Base-by-base conservation (phyloP, 176 grass and related monocot species). In the Carex kokanica region DNA sequence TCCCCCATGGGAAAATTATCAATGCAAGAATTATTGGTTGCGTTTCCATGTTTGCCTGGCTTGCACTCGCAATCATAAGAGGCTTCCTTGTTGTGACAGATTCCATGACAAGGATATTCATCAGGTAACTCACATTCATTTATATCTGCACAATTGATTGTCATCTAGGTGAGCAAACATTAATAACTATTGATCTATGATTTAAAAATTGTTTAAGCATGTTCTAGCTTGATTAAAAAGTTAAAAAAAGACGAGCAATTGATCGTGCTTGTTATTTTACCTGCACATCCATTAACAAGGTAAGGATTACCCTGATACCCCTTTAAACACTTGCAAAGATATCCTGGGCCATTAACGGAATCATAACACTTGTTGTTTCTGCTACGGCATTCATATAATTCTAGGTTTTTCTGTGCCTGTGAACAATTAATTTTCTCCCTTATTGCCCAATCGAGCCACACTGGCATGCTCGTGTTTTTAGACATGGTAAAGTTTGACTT, bases 391-490 rank as follows among this genome's bases (percentile, higher is more conserved):
- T 71, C 90, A 52, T 85, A 88, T 0, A 78, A 8, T 2, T 45
- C 18, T 4, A 0, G 8, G 29, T 84, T 56, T 58, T 7, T 36
- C 40, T 27, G 10, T 3, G 78, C 88, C 20, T 32, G 78, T 47
- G 5, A 9, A 63, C 93, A 94, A 4, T 59, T 90, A 78, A 49
- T 20, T 7, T 23, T 68, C 16, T 79, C 75, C 34, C 85, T 81
- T 65, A 97, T 84, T 59, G 92, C 88, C 91, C 91, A 97, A 81
- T 97, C 86, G 45, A 97, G 84, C 82, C 88, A 84, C 1, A 97
- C 5, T 5, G 91, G 94, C 25, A 87, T 69, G 57, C 58, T 3
- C 72, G 84, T 43, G 0, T 60, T 31, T 55, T 59, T 32, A 83
- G 9, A 20, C 47, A 91, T 88, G 18, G 88, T 89, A 20, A 94